Conservation (phyloP, 352 stramenopile genomes). For the Pythium coloratum region DNA sequence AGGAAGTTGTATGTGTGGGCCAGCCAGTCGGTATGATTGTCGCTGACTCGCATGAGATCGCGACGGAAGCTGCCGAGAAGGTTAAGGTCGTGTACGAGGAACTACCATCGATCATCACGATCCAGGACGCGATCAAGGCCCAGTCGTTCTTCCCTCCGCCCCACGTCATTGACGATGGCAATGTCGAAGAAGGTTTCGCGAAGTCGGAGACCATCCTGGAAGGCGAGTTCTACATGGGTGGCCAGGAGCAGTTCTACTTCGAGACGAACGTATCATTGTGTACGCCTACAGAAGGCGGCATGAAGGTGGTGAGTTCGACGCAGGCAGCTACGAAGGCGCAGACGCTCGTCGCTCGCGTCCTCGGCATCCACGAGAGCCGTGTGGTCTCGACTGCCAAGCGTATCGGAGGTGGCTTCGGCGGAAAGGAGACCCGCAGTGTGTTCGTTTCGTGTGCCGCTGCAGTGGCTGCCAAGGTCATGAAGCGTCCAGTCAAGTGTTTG, state of each 20-base stretch:
- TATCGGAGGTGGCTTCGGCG: constrained; percentile 96
- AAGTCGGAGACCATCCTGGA: constrained; percentile 78
- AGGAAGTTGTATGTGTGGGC: constrained; percentile 70
- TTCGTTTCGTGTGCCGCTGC: constrained; percentile 92
- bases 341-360: constrained; percentile 84
- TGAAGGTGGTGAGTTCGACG: constrained; percentile 94
- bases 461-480: constrained; percentile 87
- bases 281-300: constrained; percentile 81
- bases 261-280: constrained; percentile 89
- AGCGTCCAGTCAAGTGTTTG: constrained; percentile 88
- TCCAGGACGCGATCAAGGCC: constrained; percentile 93
- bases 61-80: constrained; percentile 71
- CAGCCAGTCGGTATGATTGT: constrained; percentile 84
- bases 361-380: constrained; percentile 88
- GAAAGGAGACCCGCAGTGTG: constrained; percentile 93
- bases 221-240: constrained; percentile 88
- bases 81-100: constrained; percentile 91
- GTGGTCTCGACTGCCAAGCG: constrained; percentile 93
- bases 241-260: constrained; percentile 97
- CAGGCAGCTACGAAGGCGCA: constrained; percentile 95
- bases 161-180: constrained; percentile 84
- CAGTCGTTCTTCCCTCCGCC: constrained; percentile 88
- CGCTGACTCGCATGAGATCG: constrained; percentile 77
- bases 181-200: constrained; percentile 71
- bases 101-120: constrained; percentile 89